Percentiles rank a stretch among this genome's conserved stretches.
phyloP scores from a whole-genome alignment of 2,329 filamentous ascomycete genomes.

The Hymenoscyphus fructigenus region DNA sequence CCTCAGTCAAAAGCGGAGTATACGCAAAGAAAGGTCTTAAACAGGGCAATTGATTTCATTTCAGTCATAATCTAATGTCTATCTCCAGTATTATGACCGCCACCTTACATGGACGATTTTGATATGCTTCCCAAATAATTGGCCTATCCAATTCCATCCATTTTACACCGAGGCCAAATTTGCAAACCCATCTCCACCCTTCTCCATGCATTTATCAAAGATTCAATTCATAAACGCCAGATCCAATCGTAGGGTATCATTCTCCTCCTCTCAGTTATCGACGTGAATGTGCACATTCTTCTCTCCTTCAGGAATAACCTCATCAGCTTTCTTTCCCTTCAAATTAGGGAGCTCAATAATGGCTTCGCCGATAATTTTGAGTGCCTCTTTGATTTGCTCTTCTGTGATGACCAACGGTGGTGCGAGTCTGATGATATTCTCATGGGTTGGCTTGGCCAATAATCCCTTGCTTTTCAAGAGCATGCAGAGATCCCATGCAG shows the following conservation, averaged over 20 bases:
- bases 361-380: constrained; percentile 78
- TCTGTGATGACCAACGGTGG: constrained; percentile 94
- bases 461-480: constrained; percentile 93
- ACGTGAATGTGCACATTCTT: constrained; percentile 61
- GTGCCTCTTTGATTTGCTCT: constrained; percentile 73
- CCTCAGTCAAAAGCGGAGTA: no score
- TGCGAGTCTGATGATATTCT: constrained; percentile 98
- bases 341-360: constrained; percentile 75
- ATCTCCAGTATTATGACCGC: no score
- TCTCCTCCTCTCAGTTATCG: constrained; percentile 47
- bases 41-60: no score
- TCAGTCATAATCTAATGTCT: no score
- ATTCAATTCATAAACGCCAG: no score
- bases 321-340: constrained; percentile 45
- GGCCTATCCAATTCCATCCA: no score
- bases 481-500: constrained; percentile 95
- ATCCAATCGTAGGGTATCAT: constrained; percentile 2
- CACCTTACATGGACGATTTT: no score
- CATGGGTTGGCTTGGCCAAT: constrained; percentile 95
- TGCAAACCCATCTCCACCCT: no score
- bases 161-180: no score
- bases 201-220: no score
- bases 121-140: no score
- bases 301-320: constrained; percentile 57
- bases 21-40: no score